Percentiles rank a stretch among this genome's conserved stretches.
These are phyloP conservation scores for Colletotrichum sp. DNA, from an alignment of 2,329 filamentous ascomycete species.

Conservation along the genomic window DNA sequence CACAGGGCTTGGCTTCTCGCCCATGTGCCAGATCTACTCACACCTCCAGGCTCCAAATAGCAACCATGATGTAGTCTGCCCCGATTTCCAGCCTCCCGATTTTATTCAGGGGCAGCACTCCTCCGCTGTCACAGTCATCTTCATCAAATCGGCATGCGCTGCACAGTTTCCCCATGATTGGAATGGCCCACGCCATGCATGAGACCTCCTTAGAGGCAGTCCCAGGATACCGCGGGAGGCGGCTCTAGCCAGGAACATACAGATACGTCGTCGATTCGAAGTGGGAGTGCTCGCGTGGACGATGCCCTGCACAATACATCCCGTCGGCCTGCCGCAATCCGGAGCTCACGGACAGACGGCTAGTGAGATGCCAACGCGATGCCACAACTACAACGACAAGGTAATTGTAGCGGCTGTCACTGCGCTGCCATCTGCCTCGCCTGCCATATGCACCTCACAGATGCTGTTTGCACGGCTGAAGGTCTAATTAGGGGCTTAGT, in stretches of 20 bases:
- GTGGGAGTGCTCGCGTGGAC: neutral
- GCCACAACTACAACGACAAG: neutral
- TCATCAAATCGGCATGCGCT: neutral
- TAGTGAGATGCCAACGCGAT: neutral
- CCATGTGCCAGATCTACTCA: neutral
- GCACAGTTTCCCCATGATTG: neutral
- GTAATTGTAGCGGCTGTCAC: neutral
- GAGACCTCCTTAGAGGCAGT: neutral
- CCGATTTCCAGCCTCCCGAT: constrained; percentile 5
- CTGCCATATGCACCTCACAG: neutral
- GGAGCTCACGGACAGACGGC: constrained; percentile 1
- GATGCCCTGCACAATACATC: neutral
- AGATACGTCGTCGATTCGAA: neutral
- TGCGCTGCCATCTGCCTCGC: neutral
- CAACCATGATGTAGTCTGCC: neutral
- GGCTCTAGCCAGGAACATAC: neutral
- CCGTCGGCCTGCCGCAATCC: neutral
- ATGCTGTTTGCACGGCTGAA: neutral
- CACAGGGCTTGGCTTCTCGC: neutral
- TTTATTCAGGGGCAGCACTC: neutral
- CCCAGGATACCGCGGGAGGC: neutral
- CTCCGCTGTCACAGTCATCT: neutral
- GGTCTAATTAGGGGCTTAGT: neutral
- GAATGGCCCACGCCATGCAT: neutral
- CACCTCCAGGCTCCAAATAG: neutral